A percentile compares a stretch with the other conserved stretches of the same genome.
These are phyloP conservation scores for Aspergillus quadrilineatus DNA, from an alignment of 2,329 filamentous ascomycete species.

Conservation along the genomic window DNA sequence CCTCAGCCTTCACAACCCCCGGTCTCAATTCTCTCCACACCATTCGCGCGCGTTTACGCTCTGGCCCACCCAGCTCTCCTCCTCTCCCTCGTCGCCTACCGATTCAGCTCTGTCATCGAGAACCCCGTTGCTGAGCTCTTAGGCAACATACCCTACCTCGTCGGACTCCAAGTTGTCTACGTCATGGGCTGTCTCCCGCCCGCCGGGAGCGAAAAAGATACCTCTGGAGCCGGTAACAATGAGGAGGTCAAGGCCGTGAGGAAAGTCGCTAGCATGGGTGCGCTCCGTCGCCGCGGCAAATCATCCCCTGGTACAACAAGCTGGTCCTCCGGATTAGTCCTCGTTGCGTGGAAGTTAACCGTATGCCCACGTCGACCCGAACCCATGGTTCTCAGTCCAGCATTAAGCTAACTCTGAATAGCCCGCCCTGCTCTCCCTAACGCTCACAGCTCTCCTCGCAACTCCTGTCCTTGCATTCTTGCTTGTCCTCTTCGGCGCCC, in stretches of 20 bases:
- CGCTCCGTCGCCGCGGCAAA: not conserved
- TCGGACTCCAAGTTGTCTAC: conserved; percentile 62
- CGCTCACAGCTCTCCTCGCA: conserved; percentile 51
- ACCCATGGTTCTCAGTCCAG: not conserved
- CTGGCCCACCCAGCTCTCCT: conserved; percentile 68
- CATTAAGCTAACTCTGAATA: conserved; percentile 35
- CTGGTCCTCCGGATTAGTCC: not conserved
- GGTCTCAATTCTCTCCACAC: conserved; percentile 48
- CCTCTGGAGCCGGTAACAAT: conserved; percentile 11
- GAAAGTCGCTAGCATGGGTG: not conserved
- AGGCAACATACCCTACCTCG: conserved; percentile 61
- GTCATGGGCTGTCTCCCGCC: conserved; percentile 60
- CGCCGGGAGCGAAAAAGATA: conserved; percentile 36
- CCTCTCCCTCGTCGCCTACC: conserved; percentile 61
- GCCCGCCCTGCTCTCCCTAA: conserved; percentile 69
- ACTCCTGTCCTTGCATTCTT: conserved; percentile 59
- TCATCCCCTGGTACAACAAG: not conserved
- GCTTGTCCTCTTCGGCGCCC: conserved; percentile 87
- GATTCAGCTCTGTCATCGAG: conserved; percentile 66
- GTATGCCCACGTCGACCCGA: conserved; percentile 18
- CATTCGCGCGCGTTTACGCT: conserved; percentile 56
- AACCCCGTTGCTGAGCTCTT: conserved; percentile 67
- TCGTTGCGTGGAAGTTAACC: conserved; percentile 23
- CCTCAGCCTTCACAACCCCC: conserved; percentile 34
- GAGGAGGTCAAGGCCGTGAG: not conserved